Conservation (phyloP, 2,329 filamentous ascomycete species). For the Nothomitra cinnamomea region DNA sequence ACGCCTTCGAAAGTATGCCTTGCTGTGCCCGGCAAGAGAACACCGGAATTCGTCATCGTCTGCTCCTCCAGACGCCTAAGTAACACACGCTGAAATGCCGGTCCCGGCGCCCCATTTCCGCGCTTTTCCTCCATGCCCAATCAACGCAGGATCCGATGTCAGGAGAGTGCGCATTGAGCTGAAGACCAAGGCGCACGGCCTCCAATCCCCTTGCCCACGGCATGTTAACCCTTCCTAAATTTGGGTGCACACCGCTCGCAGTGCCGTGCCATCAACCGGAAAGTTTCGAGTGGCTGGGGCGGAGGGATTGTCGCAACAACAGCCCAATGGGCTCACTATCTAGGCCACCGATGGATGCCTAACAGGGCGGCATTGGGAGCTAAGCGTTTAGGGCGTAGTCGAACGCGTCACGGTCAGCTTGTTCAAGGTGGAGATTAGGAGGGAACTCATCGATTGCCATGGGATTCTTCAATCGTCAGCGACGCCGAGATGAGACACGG, state of each 20-base stretch:
- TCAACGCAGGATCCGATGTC: too few relatives aligned
- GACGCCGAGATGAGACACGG: neutral
- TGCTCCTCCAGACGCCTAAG: too few relatives aligned
- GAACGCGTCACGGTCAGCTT: neutral
- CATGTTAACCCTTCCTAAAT: too few relatives aligned
- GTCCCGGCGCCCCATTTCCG: too few relatives aligned
- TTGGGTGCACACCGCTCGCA: neutral
- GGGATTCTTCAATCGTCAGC: neutral
- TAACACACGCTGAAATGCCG: too few relatives aligned
- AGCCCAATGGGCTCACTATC: too few relatives aligned
- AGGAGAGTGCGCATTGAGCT: neutral
- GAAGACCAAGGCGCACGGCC: neutral
- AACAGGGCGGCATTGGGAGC: neutral
- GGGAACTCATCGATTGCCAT: neutral
- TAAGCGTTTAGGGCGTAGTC: neutral
- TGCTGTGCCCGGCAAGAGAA: too few relatives aligned
- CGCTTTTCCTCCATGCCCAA: too few relatives aligned
- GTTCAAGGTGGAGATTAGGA: neutral
- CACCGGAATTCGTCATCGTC: too few relatives aligned
- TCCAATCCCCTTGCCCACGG: neutral
- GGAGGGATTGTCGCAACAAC: neutral
- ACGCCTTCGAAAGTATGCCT: neutral
- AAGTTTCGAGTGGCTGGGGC: neutral
- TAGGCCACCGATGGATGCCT: too few relatives aligned
- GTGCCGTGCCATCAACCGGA: neutral